A percentile compares a stretch with the other conserved stretches of the same genome.
Evolutionary conservation across 1,139 yeast species (phyloP).

Genomic region (Kodamaea anthophila): DNA sequence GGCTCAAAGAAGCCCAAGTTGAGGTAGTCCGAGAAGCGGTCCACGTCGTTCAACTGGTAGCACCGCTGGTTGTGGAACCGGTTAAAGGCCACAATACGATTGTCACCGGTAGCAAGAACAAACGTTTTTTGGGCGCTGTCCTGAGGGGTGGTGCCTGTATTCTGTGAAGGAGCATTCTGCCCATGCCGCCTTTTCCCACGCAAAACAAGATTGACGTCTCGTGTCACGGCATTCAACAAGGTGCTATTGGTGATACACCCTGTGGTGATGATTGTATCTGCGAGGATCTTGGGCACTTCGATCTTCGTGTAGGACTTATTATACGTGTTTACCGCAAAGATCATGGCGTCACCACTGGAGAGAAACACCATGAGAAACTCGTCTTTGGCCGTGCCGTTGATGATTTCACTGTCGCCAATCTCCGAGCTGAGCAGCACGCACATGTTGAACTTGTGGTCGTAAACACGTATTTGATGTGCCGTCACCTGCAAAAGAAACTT

Average conservation of each 20-base stretch:
- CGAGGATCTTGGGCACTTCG: constrained; percentile 45
- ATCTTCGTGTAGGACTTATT: constrained; percentile 31
- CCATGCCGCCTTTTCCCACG: constrained; percentile 30
- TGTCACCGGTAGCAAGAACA: constrained; percentile 70
- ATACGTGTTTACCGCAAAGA: constrained; percentile 39
- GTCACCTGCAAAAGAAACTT: constrained; percentile 71
- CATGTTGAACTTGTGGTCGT: constrained; percentile 55
- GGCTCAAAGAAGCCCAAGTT: constrained; percentile 53
- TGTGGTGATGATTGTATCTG: constrained; percentile 60
- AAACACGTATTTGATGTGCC: constrained; percentile 56
- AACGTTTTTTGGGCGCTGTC: constrained; percentile 46
- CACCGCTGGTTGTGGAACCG: constrained; percentile 62
- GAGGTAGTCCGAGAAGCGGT: constrained; percentile 49
- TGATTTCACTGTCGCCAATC: constrained; percentile 41
- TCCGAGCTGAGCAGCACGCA: constrained; percentile 31
- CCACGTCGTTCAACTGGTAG: constrained; percentile 56
- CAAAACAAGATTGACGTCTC: constrained; percentile 30
- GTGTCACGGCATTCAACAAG: constrained; percentile 36
- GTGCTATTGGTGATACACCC: constrained; percentile 54
- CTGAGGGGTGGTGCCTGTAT: constrained; percentile 8
- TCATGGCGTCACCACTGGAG: constrained; percentile 52
- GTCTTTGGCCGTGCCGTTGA: constrained; percentile 47
- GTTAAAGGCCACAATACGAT: constrained; percentile 59
- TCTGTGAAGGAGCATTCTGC: constrained; percentile 3
- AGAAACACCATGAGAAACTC: constrained; percentile 48